A percentile compares a stretch with the other conserved stretches of the same genome.
Conservation (phyloP, 345 rosid genomes). For the Populus deltoides region DNA sequence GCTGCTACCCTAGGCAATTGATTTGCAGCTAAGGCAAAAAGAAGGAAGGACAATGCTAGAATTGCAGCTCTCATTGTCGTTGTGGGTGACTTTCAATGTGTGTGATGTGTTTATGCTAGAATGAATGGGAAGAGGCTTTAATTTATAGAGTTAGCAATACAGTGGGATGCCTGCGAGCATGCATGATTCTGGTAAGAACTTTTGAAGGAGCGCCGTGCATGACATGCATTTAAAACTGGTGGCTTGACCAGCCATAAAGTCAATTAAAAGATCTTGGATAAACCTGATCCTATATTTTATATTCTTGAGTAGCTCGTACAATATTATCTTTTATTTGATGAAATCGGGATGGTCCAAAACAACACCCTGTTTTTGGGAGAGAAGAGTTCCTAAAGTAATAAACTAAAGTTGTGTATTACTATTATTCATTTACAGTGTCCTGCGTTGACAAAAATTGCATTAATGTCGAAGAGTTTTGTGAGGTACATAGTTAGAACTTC, state of each 20-base stretch:
- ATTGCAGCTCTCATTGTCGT: conserved; percentile 5
- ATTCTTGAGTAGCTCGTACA: too few species aligned
- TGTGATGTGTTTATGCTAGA: neutral
- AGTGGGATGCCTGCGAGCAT: neutral
- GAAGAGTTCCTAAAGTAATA: neutral
- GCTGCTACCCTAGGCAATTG: conserved; percentile 5
- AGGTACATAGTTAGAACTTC: neutral
- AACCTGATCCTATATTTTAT: neutral
- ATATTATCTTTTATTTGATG: too few species aligned
- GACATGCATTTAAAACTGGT: neutral
- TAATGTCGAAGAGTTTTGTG: neutral
- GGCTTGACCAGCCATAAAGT: neutral
- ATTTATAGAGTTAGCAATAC: neutral
- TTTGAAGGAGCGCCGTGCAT: neutral
- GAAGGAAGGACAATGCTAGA: conserved; percentile 13
- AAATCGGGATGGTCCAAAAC: too few species aligned
- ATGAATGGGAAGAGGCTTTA: neutral
- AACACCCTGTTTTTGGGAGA: neutral
- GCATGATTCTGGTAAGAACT: neutral
- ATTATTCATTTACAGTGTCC: too few species aligned
- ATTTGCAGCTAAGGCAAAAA: conserved; percentile 16
- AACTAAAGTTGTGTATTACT: neutral
- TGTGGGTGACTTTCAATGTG: neutral
- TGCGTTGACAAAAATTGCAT: too few species aligned
- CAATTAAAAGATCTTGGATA: neutral